Conservation (phyloP, 2,329 filamentous ascomycete species). For the Xylaria multiplex region DNA sequence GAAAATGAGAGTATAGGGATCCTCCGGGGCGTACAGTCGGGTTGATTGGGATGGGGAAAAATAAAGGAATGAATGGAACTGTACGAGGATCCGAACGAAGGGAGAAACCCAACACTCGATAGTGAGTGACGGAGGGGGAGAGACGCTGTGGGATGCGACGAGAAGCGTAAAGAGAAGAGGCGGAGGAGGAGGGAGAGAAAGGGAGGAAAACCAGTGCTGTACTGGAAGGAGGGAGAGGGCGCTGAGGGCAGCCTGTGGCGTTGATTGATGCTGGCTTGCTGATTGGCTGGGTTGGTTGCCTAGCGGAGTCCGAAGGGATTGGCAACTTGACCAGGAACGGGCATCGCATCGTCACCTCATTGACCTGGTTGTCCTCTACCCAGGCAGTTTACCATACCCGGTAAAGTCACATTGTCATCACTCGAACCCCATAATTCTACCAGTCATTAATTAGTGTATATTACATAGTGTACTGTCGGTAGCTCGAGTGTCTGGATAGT, state of each 20-base stretch:
- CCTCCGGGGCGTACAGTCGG: conserved; percentile 40
- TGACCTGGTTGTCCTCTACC: neutral
- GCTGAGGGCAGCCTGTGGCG: conserved; percentile 18
- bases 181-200: conserved; percentile 26
- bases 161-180: conserved; percentile 20
- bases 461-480: neutral
- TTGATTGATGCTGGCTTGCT: conserved; percentile 18
- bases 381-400: too few relatives aligned
- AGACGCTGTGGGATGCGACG: conserved; percentile 35
- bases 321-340: conserved; percentile 21
- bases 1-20: conserved; percentile 40
- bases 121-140: conserved; percentile 27
- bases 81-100: conserved; percentile 34
- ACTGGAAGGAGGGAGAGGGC: conserved; percentile 24
- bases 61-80: conserved; percentile 46
- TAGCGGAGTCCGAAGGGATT: conserved; percentile 36
- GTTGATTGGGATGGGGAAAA: conserved; percentile 28
- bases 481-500: neutral
- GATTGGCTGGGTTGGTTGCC: conserved; percentile 27
- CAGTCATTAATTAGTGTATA: neutral
- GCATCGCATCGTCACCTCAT: conserved; percentile 17
- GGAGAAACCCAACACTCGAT: conserved; percentile 31
- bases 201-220: conserved; percentile 26
- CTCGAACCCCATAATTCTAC: neutral
- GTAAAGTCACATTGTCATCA: conserved; percentile 8